phyloP scores from a whole-genome alignment of 176 grass and related monocot genomes.

The Luzula sylvatica region DNA sequence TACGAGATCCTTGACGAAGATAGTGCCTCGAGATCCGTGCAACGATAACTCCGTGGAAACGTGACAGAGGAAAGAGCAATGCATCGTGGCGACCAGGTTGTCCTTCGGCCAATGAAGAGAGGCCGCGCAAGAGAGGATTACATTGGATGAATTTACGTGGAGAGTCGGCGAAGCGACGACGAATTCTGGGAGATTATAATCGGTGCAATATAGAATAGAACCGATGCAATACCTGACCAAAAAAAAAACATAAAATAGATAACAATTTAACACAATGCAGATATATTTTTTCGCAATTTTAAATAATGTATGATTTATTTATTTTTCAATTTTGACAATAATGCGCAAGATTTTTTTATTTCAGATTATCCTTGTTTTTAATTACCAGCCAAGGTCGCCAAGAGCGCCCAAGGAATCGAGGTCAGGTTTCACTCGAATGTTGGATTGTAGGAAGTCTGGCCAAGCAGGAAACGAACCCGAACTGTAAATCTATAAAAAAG shows the following conservation, averaged over 20 bases:
- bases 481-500: slow-evolving; percentile 48
- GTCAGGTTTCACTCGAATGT: slow-evolving; percentile 64
- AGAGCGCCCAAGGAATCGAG: slow-evolving; percentile 60
- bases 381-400: slow-evolving; percentile 55
- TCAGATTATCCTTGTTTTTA: no score
- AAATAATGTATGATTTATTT: no score
- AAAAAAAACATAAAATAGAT: no score
- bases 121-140: slow-evolving; percentile 45
- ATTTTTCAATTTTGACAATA: no score
- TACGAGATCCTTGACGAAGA: slow-evolving; percentile 46
- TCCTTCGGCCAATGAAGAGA: slow-evolving; percentile 43
- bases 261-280: no score
- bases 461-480: slow-evolving; percentile 29
- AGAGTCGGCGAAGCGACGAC: slow-evolving; percentile 20
- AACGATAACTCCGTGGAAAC: slow-evolving; percentile 41
- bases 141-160: slow-evolving; percentile 36
- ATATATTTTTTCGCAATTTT: no score
- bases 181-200: slow-evolving; percentile 44
- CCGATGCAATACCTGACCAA: slow-evolving; percentile 31
- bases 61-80: slow-evolving; percentile 57
- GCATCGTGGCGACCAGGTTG: slow-evolving; percentile 42
- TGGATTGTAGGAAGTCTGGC: slow-evolving; percentile 45
- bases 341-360: no score
- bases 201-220: slow-evolving; percentile 45
- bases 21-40: slow-evolving; percentile 41